A percentile compares a stretch with the other conserved stretches of the same genome.
phyloP scores from a whole-genome alignment of 1,284 basidiomycete genomes.

The Malassezia psittaci region DNA sequence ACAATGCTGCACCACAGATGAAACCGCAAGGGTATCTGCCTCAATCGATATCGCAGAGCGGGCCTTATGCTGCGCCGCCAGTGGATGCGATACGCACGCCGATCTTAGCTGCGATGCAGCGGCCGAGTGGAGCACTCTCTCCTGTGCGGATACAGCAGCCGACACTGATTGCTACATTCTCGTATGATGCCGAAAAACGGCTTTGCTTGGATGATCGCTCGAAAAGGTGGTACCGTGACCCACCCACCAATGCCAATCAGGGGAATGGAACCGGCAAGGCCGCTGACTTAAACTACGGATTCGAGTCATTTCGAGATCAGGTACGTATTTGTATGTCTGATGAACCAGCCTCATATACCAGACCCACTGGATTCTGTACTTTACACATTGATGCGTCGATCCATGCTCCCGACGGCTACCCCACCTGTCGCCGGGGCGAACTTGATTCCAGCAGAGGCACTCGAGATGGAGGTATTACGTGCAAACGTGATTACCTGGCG shows the following conservation, averaged over 20 bases:
- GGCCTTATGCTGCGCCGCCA: too few relatives aligned
- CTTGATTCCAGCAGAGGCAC: conserved; percentile 1
- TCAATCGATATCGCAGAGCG: too few relatives aligned
- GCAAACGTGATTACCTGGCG: conserved; percentile 66
- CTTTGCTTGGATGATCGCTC: conserved; percentile 9
- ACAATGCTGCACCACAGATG: too few relatives aligned
- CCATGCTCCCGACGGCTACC: background rate
- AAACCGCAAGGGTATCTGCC: too few relatives aligned
- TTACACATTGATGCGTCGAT: conserved; percentile 16
- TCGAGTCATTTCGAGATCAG: conserved; percentile 61
- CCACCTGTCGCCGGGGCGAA: background rate
- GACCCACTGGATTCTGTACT: conserved; percentile 21
- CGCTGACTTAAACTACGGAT: conserved; percentile 45
- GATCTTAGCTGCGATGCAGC: background rate
- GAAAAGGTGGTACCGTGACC: conserved; percentile 13
- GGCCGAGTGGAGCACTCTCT: background rate
- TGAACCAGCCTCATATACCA: conserved; percentile 16
- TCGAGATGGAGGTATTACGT: conserved; percentile 27
- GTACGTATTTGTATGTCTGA: conserved; percentile 33
- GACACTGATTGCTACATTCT: conserved; percentile 10
- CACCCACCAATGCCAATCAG: conserved; percentile 9
- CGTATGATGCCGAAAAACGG: conserved; percentile 8
- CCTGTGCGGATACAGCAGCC: conserved; percentile 13
- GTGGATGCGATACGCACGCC: too few relatives aligned
- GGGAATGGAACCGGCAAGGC: background rate